Conservation (phyloP, 2,329 filamentous ascomycete genomes). For the Amphichorda felina region DNA sequence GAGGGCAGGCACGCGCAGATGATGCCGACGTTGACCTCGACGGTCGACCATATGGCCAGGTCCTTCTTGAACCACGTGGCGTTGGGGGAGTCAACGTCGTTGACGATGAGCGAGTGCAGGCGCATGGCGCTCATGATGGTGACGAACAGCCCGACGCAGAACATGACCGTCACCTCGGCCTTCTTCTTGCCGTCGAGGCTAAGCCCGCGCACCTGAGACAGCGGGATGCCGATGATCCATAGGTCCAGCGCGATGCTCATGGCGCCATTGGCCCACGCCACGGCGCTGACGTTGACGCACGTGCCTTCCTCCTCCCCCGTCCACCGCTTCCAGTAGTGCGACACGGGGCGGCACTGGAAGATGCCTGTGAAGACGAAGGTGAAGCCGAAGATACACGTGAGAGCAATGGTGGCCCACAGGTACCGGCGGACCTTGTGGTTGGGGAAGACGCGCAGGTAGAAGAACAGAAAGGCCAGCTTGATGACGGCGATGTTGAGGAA, state of each 20-base stretch:
- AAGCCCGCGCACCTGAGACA: constrained; percentile 29
- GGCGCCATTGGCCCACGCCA: constrained; percentile 38
- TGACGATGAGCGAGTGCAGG: constrained; percentile 18
- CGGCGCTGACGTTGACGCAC: constrained; percentile 35
- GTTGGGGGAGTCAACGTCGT: constrained; percentile 14
- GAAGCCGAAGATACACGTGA: constrained; percentile 25
- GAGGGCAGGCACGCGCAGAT: constrained; percentile 27
- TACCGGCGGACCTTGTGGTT: constrained; percentile 20
- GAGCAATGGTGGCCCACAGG: constrained; percentile 26
- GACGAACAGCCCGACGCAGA: constrained; percentile 33
- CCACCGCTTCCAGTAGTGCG: constrained; percentile 41
- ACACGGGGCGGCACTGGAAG: constrained; percentile 39
- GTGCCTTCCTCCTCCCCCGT: constrained; percentile 29
- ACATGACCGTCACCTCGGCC: constrained; percentile 34
- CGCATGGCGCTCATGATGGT: constrained; percentile 25
- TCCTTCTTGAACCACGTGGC: constrained; percentile 21
- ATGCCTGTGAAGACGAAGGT: constrained; percentile 29
- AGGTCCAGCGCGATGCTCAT: constrained; percentile 40
- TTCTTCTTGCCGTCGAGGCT: constrained; percentile 35
- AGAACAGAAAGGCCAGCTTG: constrained; percentile 39
- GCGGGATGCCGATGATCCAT: constrained; percentile 38
- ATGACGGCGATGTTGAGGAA: constrained; percentile 31
- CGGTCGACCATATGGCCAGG: constrained; percentile 22
- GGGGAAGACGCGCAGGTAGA: constrained; percentile 44
- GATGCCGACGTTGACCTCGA: constrained; percentile 26